Evolutionary conservation across 805 yeast genomes (phyloP).

Genomic region (Priceomyces castillae): DNA sequence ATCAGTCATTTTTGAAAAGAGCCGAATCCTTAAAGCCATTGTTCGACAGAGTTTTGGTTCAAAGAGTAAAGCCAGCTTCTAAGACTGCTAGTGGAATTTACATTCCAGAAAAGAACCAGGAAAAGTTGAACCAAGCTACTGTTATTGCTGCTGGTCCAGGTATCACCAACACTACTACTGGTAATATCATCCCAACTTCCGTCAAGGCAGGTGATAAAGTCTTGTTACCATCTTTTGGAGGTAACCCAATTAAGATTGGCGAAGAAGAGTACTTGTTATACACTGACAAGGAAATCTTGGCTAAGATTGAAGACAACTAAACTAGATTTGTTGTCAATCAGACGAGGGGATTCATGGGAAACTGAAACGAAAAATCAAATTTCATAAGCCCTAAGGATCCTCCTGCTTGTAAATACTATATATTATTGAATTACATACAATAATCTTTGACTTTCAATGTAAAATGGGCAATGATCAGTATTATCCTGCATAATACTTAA

Average conservation of each 20-base stretch:
- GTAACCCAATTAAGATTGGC: slow-evolving; percentile 82
- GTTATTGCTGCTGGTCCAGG: slow-evolving; percentile 98
- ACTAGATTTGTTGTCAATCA: not conserved
- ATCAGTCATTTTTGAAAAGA: slow-evolving; percentile 62
- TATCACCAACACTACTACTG: slow-evolving; percentile 63
- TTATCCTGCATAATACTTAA: not conserved
- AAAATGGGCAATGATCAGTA: not conserved
- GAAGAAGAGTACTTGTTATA: slow-evolving; percentile 79
- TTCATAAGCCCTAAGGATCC: not conserved
- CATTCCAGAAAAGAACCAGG: slow-evolving; percentile 94
- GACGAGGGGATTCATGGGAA: not conserved
- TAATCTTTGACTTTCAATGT: not conserved
- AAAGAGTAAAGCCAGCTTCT: slow-evolving; percentile 86
- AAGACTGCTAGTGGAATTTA: slow-evolving; percentile 90
- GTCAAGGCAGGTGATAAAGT: slow-evolving; percentile 92
- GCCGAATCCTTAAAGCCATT: slow-evolving; percentile 89
- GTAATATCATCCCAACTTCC: slow-evolving; percentile 66
- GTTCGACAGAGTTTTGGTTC: slow-evolving; percentile 93
- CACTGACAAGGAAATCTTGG: slow-evolving; percentile 93
- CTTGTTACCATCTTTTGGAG: slow-evolving; percentile 92
- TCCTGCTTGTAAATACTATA: not conserved
- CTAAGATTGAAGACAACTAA: slow-evolving; percentile 61
- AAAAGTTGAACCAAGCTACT: slow-evolving; percentile 87
- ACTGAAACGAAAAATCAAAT: no score
- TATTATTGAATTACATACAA: not conserved